A percentile compares a stretch with the other conserved stretches of the same genome.
Conservation (phyloP, 768 basidiomycete species). For the Hypholoma fasciculare region DNA sequence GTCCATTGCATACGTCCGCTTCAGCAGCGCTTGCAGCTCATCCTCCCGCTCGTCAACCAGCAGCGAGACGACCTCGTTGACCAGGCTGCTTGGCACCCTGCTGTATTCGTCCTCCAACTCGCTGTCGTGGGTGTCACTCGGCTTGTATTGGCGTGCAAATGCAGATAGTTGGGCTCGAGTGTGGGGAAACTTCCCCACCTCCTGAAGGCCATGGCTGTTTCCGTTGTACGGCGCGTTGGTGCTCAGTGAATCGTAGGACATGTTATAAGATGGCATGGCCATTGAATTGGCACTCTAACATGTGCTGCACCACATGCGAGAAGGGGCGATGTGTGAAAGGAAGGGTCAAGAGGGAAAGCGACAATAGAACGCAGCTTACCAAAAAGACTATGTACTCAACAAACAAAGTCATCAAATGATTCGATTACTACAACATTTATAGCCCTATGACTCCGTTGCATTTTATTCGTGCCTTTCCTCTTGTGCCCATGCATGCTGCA, state of each 20-base stretch:
- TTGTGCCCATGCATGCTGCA: neutral
- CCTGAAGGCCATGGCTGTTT: slow-evolving; percentile 5
- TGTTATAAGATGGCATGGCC: slow-evolving; percentile 7
- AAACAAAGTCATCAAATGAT: slow-evolving; percentile 11
- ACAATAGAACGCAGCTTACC: neutral
- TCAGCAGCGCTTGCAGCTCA: slow-evolving; percentile 74
- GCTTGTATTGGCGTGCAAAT: slow-evolving; percentile 73
- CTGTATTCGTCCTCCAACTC: slow-evolving; percentile 53
- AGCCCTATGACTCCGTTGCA: neutral
- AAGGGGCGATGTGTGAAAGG: neutral
- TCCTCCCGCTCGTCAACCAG: slow-evolving; percentile 87
- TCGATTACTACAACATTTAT: slow-evolving; percentile 3
- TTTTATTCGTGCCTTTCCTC: neutral
- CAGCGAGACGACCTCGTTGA: slow-evolving; percentile 70
- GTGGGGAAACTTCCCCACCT: slow-evolving; percentile 66
- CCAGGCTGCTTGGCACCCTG: slow-evolving; percentile 57
- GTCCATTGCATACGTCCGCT: slow-evolving; percentile 67
- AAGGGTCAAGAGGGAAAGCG: neutral
- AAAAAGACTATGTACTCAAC: neutral
- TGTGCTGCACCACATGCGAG: neutral
- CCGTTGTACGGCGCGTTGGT: slow-evolving; percentile 17
- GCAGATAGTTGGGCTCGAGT: slow-evolving; percentile 79
- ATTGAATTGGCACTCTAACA: neutral
- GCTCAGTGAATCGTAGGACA: slow-evolving; percentile 16
- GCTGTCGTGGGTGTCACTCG: slow-evolving; percentile 54